A percentile compares a stretch with the other conserved stretches of the same genome.
These are phyloP conservation scores for Gnomoniopsis sp. DNA, from an alignment of 2,329 filamentous ascomycete species.

Conservation along the genomic window DNA sequence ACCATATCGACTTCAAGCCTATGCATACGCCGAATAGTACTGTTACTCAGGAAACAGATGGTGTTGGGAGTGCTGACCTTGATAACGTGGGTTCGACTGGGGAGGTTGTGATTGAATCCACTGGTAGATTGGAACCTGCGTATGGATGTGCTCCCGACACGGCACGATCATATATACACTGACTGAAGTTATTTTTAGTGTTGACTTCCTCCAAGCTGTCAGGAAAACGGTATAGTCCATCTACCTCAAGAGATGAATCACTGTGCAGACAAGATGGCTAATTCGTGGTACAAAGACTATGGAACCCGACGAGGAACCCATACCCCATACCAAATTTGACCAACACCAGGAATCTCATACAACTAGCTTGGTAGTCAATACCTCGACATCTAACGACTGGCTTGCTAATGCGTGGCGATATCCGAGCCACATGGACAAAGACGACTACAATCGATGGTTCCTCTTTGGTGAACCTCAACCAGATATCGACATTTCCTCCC, in stretches of 20 bases:
- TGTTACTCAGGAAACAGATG: background rate
- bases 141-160: background rate
- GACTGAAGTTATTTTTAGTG: conserved; percentile 25
- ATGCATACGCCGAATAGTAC: conserved; percentile 26
- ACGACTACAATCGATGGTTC: conserved; percentile 41
- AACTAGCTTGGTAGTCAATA: background rate
- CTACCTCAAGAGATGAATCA: background rate
- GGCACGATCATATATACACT: background rate
- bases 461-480: conserved; percentile 46
- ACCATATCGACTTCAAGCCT: conserved; percentile 53
- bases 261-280: background rate
- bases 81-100: background rate
- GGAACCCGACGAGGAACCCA: background rate
- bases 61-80: background rate
- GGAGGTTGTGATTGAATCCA: background rate
- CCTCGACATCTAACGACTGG: background rate
- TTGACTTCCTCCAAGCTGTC: conserved; percentile 43
- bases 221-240: conserved; percentile 34
- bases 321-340: conserved; percentile 22
- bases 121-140: background rate
- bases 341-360: background rate
- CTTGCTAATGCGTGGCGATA: background rate
- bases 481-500: conserved; percentile 39
- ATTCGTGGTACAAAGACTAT: background rate
- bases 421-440: background rate